A percentile compares a stretch with the other conserved stretches of the same genome.
These are phyloP conservation scores for Chlorella sp. DNA, from an alignment of 139 green algal genomes.

Conservation along the genomic window DNA sequence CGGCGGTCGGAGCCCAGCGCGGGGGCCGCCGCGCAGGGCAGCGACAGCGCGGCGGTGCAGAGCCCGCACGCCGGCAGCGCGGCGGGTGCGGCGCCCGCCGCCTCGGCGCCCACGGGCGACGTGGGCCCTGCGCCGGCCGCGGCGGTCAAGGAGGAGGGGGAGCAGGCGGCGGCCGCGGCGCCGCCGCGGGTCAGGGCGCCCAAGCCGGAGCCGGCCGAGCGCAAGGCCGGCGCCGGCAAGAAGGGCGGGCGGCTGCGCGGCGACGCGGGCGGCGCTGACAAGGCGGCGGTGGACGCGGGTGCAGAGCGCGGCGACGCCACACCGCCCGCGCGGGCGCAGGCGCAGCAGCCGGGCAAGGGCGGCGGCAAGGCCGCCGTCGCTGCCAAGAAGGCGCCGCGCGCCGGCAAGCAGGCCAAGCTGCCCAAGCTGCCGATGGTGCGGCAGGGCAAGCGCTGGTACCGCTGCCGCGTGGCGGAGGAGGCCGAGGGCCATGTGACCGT, in stretches of 20 bases:
- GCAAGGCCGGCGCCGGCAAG: background rate
- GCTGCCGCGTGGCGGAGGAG: slow-evolving; percentile 59
- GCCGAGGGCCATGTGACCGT: slow-evolving; percentile 42
- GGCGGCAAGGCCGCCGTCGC: slow-evolving; percentile 9
- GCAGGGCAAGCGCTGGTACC: slow-evolving; percentile 64
- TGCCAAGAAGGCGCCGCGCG: slow-evolving; percentile 13
- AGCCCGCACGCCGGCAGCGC: background rate
- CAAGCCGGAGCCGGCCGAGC: background rate
- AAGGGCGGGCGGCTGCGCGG: no score
- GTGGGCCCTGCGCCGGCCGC: no score
- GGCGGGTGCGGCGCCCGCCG: background rate
- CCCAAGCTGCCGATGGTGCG: slow-evolving; percentile 75
- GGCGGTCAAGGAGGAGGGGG: background rate
- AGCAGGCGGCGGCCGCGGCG: background rate
- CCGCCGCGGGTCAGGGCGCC: background rate
- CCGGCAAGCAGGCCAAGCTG: slow-evolving; percentile 36
- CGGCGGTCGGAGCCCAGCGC: no score
- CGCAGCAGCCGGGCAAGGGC: background rate
- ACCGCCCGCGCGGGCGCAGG: slow-evolving; percentile 13
- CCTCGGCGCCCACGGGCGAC: background rate
- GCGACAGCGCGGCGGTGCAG: no score
- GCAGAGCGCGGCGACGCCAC: background rate
- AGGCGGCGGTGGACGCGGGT: no score
- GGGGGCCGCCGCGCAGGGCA: no score
- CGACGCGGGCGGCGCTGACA: no score